Evolutionary conservation across 495 filamentous ascomycete species (phyloP).

Genomic region (Penicillium paradoxum): DNA sequence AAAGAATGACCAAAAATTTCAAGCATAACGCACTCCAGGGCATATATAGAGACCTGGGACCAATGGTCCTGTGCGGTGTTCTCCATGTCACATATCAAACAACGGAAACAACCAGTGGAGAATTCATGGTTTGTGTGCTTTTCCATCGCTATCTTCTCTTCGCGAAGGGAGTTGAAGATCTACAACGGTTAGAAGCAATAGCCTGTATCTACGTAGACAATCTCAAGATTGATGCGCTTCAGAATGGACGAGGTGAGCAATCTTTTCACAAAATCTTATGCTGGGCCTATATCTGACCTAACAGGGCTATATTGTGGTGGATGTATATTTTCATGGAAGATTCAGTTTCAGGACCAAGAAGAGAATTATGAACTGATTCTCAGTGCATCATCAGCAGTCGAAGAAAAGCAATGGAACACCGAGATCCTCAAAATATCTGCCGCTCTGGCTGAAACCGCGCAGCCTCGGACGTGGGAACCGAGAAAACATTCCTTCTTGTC

Average conservation of each 20-base stretch:
- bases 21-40: slow-evolving; percentile 35
- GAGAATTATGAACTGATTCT: slow-evolving; percentile 80
- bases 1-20: slow-evolving; percentile 12
- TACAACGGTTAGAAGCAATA: slow-evolving; percentile 63
- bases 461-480: slow-evolving; percentile 23
- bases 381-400: slow-evolving; percentile 77
- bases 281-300: neutral
- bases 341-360: slow-evolving; percentile 75
- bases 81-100: slow-evolving; percentile 81
- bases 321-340: slow-evolving; percentile 85
- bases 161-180: slow-evolving; percentile 57
- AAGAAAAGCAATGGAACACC: slow-evolving; percentile 71
- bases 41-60: slow-evolving; percentile 70
- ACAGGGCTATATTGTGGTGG: slow-evolving; percentile 80
- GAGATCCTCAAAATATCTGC: slow-evolving; percentile 34
- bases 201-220: slow-evolving; percentile 68
- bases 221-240: slow-evolving; percentile 66
- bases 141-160: slow-evolving; percentile 79
- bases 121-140: slow-evolving; percentile 84
- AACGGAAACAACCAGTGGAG: slow-evolving; percentile 57
- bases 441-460: slow-evolving; percentile 19
- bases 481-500: slow-evolving; percentile 49
- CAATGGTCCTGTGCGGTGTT: slow-evolving; percentile 78
- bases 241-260: slow-evolving; percentile 74
- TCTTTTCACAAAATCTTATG: neutral